phyloP scores from a whole-genome alignment of 2,329 filamentous ascomycete genomes.

The Penicillium sumatraense region DNA sequence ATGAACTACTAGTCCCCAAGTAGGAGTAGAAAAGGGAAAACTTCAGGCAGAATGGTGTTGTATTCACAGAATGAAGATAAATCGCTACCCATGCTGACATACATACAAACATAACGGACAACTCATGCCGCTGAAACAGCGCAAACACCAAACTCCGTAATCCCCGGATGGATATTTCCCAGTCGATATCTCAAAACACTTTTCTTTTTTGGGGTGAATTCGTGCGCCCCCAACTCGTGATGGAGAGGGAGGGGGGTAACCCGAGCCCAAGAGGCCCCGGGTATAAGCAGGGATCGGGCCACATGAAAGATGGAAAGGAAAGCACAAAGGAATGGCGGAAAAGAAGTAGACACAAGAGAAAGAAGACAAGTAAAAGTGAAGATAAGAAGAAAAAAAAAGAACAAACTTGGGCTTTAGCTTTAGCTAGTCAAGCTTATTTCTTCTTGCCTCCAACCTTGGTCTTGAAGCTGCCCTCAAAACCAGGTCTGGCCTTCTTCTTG shows the following conservation, averaged over 20 bases:
- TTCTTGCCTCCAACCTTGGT: conserved; percentile 51
- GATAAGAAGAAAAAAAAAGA: conserved; percentile 4
- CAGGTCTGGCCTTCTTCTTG: conserved; percentile 63
- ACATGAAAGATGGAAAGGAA: conserved; percentile 13
- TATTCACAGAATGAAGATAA: conserved; percentile 33
- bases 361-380: not conserved
- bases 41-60: conserved; percentile 23
- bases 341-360: conserved; percentile 2
- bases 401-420: not conserved
- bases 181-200: conserved; percentile 28
- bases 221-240: conserved; percentile 2
- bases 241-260: conserved; percentile 7
- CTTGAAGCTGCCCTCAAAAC: conserved; percentile 75
- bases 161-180: conserved; percentile 34
- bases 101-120: conserved; percentile 29
- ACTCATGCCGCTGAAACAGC: conserved; percentile 30
- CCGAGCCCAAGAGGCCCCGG: not conserved
- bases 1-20: no score
- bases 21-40: no score
- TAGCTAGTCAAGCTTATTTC: conserved; percentile 33
- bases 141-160: conserved; percentile 32
- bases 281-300: conserved; percentile 8
- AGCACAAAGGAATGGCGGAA: not conserved
- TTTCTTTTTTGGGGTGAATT: conserved; percentile 26
- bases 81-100: conserved; percentile 35